Base-by-base conservation (phyloP, 1,284 basidiomycete genomes). In the Farysia itapuensis region DNA sequence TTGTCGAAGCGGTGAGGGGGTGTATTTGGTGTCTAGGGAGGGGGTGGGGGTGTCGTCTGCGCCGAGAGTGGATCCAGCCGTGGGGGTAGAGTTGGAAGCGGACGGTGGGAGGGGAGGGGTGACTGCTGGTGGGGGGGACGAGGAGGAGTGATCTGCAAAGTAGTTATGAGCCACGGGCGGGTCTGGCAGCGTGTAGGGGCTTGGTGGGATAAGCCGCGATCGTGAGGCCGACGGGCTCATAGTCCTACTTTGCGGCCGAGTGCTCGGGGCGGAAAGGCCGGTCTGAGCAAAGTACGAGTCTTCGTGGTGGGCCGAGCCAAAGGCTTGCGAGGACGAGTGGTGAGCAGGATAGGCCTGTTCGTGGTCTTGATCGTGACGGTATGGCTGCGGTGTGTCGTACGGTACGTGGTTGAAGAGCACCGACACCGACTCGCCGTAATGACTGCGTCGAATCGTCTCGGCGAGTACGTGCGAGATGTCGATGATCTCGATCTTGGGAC, bases 391-490 rank as follows among this genome's bases (percentile, higher is more conserved):
- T 0, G 74, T 76, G 35, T 76, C 74, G 46, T 75, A 76, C 9
- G 72, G 72, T 26, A 75, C 60, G 47, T 76, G 67, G 57, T 65
- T 70, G 59, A 74, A 75, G 15, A 75, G 60, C 18, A 72, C 65
- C n/a, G 54, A 61, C 14, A 75, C 67, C 28, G 48, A 56, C 42
- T 75, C 73, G 23, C 77, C 78, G 51, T 77, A 79, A 63, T 78
- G 77, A 38, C 87, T 91, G 60, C 94, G 84, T 63, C 94, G 81
- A 56, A 98, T 96, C 36, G 96, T 94, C 82, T 98, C 95, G 30
- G 91, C 95, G 47, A 99, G 83, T 54, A 98, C 92, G 43, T 88
- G 86, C 38, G 88, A 89, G 72, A 99, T 87, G 81, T 98, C 93
- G 65, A 99, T 88, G 65, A 70, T 66, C 81, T 96, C 92, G 39